Evolutionary conservation across 139 green algal genomes (phyloP), one percentile per base, ranked within the genome.

Genomic region (Nannochloris sp.): DNA sequence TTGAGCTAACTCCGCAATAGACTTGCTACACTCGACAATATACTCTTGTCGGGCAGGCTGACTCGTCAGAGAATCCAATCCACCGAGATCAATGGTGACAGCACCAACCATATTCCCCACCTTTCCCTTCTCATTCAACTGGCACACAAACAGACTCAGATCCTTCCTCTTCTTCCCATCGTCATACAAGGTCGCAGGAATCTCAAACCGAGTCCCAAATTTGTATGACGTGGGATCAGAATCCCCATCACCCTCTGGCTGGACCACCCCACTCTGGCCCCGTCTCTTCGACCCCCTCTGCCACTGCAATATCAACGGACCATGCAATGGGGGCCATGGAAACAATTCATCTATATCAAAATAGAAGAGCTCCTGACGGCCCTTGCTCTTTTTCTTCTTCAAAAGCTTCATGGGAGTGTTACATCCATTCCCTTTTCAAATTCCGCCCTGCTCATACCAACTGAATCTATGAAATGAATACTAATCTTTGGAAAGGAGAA

Each of bases 121-220:
- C 21, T 58, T 64, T 16, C 57, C 57, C 57, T 49, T 64, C 21
- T 64, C 57, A 23, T 64, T 23, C 21, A 64, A 27, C 23, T 64
- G 57, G 12, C n/a, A 27, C 6, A 64, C 23, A 23, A 64, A 64
- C 15, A 64, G 14, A 31, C 12, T 18, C 12, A 64, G 6, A 16
- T 57, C 56, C 16, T 64, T 64, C n/a, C 19, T 31, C 21, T 64
- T 23, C 12, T 27, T 31, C 7, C 25, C 57, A 56, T 64, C 10
- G 5, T 51, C n/a, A 49, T 64, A 64, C 8, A 64, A 23, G 5
- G 57, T 64, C 11, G 57, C 57, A 27, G 23, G 23, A 2, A 64
- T 31, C 57, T 48, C 23, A 31, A 64, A 53, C 6, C 46, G 57
- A 12, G 19, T 57, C n/a, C 56, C n/a, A 18, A 31, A 27, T 27